A percentile compares a stretch with the other conserved stretches of the same genome.
Evolutionary conservation across 179 eudicot species (phyloP).

Genomic region (Gypsophila paniculata): DNA sequence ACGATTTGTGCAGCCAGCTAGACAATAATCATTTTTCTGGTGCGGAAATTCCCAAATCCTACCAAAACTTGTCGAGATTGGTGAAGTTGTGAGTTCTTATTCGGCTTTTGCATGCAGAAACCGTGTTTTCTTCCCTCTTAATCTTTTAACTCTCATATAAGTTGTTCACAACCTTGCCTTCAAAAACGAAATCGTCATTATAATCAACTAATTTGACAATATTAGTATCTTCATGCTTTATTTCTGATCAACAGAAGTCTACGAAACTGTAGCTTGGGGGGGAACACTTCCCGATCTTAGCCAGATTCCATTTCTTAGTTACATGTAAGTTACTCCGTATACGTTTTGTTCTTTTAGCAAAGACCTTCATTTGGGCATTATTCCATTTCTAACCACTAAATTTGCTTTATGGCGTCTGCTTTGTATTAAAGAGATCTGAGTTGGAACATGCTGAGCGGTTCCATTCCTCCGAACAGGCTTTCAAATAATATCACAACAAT

Average conservation of each 20-base stretch:
- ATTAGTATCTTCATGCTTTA: slow-evolving; percentile 13
- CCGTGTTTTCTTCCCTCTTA: slow-evolving; percentile 1
- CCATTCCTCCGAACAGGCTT: slow-evolving; percentile 55
- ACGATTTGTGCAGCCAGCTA: slow-evolving; percentile 46
- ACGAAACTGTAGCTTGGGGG: slow-evolving; percentile 49
- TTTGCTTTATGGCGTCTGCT: slow-evolving; percentile 1
- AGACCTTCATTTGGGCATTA: background rate
- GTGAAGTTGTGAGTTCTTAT: slow-evolving; percentile 47
- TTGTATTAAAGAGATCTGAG: slow-evolving; percentile 57
- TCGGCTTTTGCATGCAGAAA: slow-evolving; percentile 3
- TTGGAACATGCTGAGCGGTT: slow-evolving; percentile 56
- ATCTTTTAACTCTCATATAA: background rate
- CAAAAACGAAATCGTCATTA: background rate
- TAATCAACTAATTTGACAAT: slow-evolving; percentile 5
- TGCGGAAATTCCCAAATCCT: slow-evolving; percentile 42
- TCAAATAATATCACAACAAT: slow-evolving; percentile 59
- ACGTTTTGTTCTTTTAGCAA: slow-evolving; percentile 11
- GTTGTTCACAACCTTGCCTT: background rate
- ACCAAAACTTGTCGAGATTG: slow-evolving; percentile 45
- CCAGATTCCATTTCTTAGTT: slow-evolving; percentile 42
- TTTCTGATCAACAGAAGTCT: slow-evolving; percentile 47
- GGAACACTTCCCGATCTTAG: slow-evolving; percentile 65
- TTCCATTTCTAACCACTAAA: background rate
- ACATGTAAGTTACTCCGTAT: slow-evolving; percentile 60
- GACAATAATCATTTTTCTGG: slow-evolving; percentile 52